Base-by-base conservation (phyloP, 257 asterid species). In the Scutellaria barbata region DNA sequence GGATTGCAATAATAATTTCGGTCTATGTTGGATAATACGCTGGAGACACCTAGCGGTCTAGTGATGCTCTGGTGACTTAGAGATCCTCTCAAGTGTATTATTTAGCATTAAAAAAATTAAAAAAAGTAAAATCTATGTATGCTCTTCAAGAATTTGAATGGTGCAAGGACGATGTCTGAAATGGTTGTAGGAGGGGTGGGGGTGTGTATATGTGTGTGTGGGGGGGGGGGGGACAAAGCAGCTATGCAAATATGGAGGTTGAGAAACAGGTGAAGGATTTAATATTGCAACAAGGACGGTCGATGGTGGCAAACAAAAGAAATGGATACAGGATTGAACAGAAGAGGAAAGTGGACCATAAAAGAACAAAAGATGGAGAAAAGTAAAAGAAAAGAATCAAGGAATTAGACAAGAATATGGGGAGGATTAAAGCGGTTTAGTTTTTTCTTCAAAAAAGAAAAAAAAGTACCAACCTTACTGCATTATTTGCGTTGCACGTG, bases 1-100 rank as follows among this genome's bases (percentile, higher is more conserved):
- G 72, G 72, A 67, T 17, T 37, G 37, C 72, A n/a, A 14, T 14
- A 39, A 35, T 52, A 11, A 39, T 37, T 51, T 50, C 37, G 6
- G 39, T 18, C 17, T 41, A 18, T 13, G n/a, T 55, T 25, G 22
- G 25, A n/a, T 64, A 64, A 30, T 47, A 10, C 30, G 0, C 11
- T 33, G 63, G 64, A 30, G 43, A 58, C 17, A 58, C 8, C 20
- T 33, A 11, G 45, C 5, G 42, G 5, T 58, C 64, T 18, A 33
- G 5, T 30, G 45, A 58, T 33, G 20, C 45, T 58, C 12, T 58
- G 42, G 64, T 30, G 18, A 58, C 64, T 58, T 5, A 12, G 20
- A 30, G 12, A 18, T 20, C 18, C 42, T 58, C 5, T n/a, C 2
- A 33, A 33, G 8, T 37, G 46, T 33, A 58, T 58, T 58, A 58